Evolutionary conservation across 495 filamentous ascomycete species (phyloP), one percentile per base, ranked within the genome.

Genomic region (Penicillium pulvis): DNA sequence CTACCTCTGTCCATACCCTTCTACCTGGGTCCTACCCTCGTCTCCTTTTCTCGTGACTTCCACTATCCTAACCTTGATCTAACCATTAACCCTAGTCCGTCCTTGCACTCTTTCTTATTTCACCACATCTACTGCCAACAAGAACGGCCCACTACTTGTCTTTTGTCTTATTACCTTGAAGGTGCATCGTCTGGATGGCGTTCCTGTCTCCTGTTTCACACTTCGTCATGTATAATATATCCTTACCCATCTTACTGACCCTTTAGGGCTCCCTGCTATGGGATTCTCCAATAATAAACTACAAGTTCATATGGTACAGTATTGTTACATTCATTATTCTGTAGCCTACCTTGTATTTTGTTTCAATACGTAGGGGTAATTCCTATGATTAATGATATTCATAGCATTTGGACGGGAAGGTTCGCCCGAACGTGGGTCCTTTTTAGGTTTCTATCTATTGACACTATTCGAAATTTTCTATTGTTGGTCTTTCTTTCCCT

Each of bases 141-240:
- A 28, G 11, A 7, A 19, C 24, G 50, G 31, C 31, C 41, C 35
- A 52, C 17, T 54, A 23, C 49, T 36, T 19, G 20, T 33, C 4
- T 58, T 19, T 49, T 55, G 31, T 61, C 43, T 35, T 55, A 45
- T 11, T 53, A 58, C 17, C 20, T 42, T 1, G 23, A 53, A 14
- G 8, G 54, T 54, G 43, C 53, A 59, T 63, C 19, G 6, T 41
- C 19, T 49, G 47, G 50, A 26, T 17, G 53, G 56, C 39, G 52
- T 51, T 36, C 9, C 23, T 45, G 33, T 50, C 31, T 36, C 9
- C 23, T 45, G 33, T 50, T 23, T 36, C 4, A 28, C 12, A 31
- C 1, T 46, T 51, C 10, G 12, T 33, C 31, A 6, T 44, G n/a
- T 26, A 43, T 33, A 47, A 36, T 52, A 41, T 51, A 35, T 54